Conservation (phyloP, 352 stramenopile genomes). For the Globisporangium barbulae region DNA sequence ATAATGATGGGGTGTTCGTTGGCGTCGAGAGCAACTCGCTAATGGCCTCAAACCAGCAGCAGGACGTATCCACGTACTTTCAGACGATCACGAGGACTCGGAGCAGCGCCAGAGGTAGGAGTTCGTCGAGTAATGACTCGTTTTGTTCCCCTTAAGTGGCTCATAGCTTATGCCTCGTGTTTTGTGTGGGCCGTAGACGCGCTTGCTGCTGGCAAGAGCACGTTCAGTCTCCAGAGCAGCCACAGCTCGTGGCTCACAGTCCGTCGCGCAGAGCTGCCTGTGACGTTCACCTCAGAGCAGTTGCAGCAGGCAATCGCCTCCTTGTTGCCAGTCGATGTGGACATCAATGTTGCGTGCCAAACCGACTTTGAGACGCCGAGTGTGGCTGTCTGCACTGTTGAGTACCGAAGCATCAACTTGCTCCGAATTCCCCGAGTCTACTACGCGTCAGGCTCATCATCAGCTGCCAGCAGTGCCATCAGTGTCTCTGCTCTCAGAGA, state of each 20-base stretch:
- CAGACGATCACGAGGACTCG: conserved; percentile 14
- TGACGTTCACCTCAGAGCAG: conserved; percentile 3
- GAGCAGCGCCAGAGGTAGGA: not conserved
- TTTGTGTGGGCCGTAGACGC: not conserved
- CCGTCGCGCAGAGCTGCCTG: conserved; percentile 1
- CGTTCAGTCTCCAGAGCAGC: conserved; percentile 6
- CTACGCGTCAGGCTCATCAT: not conserved
- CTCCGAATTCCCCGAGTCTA: conserved; percentile 6
- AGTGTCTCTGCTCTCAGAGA: not conserved
- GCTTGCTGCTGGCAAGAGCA: not conserved
- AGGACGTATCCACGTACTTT: conserved; percentile 4
- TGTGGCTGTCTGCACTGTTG: conserved; percentile 5
- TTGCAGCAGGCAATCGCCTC: conserved; percentile 2
- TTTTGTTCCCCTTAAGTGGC: no score
- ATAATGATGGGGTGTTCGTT: conserved; percentile 21
- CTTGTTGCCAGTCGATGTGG: not conserved
- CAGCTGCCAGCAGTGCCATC: not conserved
- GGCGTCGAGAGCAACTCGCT: conserved; percentile 16
- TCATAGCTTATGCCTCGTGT: no score
- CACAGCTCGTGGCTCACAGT: conserved; percentile 10
- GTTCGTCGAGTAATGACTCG: not conserved
- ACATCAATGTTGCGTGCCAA: not conserved
- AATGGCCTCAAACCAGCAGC: not conserved
- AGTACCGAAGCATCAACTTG: conserved; percentile 1
- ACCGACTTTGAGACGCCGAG: not conserved